These are phyloP conservation scores for Vanrija sp. DNA, from an alignment of 1,284 basidiomycete species.

Conservation along the genomic window DNA sequence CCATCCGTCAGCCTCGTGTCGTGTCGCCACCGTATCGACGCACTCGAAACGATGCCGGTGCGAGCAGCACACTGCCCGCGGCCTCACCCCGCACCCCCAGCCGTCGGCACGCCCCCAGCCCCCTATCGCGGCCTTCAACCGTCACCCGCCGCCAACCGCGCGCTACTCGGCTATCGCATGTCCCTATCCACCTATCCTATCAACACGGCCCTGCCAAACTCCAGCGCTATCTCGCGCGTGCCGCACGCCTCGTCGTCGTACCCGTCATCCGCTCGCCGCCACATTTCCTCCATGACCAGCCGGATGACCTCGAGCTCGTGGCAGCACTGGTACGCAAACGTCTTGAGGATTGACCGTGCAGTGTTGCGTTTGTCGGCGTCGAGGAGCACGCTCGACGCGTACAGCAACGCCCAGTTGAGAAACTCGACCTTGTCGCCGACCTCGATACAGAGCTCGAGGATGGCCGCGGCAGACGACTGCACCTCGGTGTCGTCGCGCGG, in stretches of 20 bases:
- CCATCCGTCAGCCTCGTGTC: no score
- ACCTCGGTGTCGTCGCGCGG: slow-evolving; percentile 23
- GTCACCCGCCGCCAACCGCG: no score
- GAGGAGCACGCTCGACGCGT: slow-evolving; percentile 29
- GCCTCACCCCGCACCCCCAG: no score
- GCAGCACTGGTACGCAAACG: slow-evolving; percentile 40
- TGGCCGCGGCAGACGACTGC: slow-evolving; percentile 27
- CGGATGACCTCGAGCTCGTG: slow-evolving; percentile 33
- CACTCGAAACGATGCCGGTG: no score
- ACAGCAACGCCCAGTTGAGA: slow-evolving; percentile 39
- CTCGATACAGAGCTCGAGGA: slow-evolving; percentile 32
- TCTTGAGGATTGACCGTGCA: slow-evolving; percentile 28
- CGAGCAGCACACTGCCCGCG: no score
- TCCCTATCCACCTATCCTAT: slow-evolving; percentile 15
- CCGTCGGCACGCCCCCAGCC: neutral
- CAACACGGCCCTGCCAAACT: slow-evolving; percentile 34
- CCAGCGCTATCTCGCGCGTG: slow-evolving; percentile 36
- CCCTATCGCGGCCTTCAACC: neutral
- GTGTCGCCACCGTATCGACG: no score
- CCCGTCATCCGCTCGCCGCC: slow-evolving; percentile 38
- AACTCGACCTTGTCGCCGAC: slow-evolving; percentile 43
- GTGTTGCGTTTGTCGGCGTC: slow-evolving; percentile 20
- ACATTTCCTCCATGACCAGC: slow-evolving; percentile 36
- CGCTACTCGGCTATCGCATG: no score
- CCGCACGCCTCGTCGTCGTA: slow-evolving; percentile 35